A percentile compares a stretch with the other conserved stretches of the same genome.
Evolutionary conservation across 2,329 filamentous ascomycete genomes (phyloP).

Genomic region (Ramichloridium luteum): DNA sequence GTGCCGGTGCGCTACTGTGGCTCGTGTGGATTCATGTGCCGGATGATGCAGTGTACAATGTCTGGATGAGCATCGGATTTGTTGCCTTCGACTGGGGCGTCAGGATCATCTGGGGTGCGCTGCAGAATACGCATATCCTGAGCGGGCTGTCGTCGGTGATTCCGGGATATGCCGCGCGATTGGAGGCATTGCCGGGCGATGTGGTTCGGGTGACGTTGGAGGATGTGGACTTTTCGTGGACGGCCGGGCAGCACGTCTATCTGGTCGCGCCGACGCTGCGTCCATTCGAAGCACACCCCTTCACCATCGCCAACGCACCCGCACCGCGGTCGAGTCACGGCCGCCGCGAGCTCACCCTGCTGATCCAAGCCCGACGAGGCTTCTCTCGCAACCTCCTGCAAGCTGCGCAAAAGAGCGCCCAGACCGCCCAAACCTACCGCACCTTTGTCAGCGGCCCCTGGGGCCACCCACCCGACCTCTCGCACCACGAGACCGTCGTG

Average conservation of each 20-base stretch:
- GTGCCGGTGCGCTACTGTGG: constrained; percentile 37
- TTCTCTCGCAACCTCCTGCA: constrained; percentile 19
- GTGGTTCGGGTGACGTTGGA: constrained; percentile 45
- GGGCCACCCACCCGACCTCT: constrained; percentile 27
- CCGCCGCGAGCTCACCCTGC: constrained; percentile 10
- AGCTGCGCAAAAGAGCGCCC: constrained; percentile 10
- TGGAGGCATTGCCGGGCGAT: constrained; percentile 38
- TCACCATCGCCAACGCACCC: constrained; percentile 39
- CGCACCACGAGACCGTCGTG: constrained; percentile 49
- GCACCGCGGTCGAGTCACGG: constrained; percentile 41
- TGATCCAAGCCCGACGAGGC: constrained; percentile 21
- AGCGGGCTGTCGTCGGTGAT: constrained; percentile 1
- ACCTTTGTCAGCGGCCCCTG: constrained; percentile 21
- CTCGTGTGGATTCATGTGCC: constrained; percentile 40
- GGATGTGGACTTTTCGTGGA: constrained; percentile 46
- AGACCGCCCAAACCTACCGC: constrained; percentile 8
- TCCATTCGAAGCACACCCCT: constrained; percentile 51
- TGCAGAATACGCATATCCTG: constrained; percentile 18
- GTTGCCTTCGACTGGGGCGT: constrained; percentile 21
- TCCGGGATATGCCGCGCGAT: constrained; percentile 16
- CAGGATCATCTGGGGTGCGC: constrained; percentile 16
- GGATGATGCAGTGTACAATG: constrained; percentile 18
- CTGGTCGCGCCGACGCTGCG: constrained; percentile 42
- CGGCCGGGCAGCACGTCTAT: constrained; percentile 51
- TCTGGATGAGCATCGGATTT: constrained; percentile 21